Conservation (phyloP, 78 protist genomes). For the Dictyostelium discoideum region dicty_2.7 NC_007088.5:4563001-4563500, state of each 20-base stretch:
- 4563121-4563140: background rate
- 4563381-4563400: background rate
- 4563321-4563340: background rate
- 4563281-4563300: background rate
- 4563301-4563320: background rate
- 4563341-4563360: background rate
- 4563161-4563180: background rate
- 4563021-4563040: background rate
- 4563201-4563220: background rate
- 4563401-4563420: background rate
- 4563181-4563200: conserved; percentile 9
- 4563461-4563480: background rate
- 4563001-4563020: too few species aligned
- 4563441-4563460: background rate
- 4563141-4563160: background rate
- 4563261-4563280: conserved; percentile 9
- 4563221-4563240: background rate
- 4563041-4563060: background rate
- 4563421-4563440: background rate
- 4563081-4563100: background rate
- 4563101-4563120: background rate
- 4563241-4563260: background rate
- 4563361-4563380: background rate
- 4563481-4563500: background rate
- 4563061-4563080: background rate